Conservation (phyloP, 1,139 yeast species). For the Wickerhamiella pararugosa region DNA sequence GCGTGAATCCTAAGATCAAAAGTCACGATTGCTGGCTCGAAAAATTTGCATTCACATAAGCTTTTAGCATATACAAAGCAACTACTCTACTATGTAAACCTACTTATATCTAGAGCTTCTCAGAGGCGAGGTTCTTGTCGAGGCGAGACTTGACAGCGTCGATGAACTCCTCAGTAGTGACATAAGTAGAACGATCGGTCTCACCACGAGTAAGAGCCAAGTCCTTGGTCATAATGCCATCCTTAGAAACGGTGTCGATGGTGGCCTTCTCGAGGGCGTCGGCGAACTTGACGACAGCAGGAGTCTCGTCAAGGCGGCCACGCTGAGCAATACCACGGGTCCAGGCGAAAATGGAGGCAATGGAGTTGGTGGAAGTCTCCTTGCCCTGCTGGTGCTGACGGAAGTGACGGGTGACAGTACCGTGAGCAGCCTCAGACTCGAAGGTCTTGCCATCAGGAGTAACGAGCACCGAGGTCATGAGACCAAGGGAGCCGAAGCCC, state of each 20-base stretch:
- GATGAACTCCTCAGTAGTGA: slow-evolving; percentile 80
- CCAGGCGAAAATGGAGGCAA: slow-evolving; percentile 98
- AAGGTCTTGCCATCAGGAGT: slow-evolving; percentile 94
- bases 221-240: slow-evolving; percentile 90
- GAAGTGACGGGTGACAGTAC: slow-evolving; percentile 92
- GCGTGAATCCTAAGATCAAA: neutral
- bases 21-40: too few relatives aligned
- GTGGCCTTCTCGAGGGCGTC: slow-evolving; percentile 66
- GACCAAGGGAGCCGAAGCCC: slow-evolving; percentile 91
- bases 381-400: slow-evolving; percentile 91
- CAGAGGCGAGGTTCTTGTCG: slow-evolving; percentile 17
- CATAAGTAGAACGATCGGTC: slow-evolving; percentile 66
- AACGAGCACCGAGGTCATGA: slow-evolving; percentile 88
- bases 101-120: too few relatives aligned
- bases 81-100: too few relatives aligned
- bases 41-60: too few relatives aligned
- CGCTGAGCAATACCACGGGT: slow-evolving; percentile 83
- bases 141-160: slow-evolving; percentile 57
- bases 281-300: slow-evolving; percentile 70
- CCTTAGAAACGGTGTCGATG: slow-evolving; percentile 69
- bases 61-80: too few relatives aligned
- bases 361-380: slow-evolving; percentile 95
- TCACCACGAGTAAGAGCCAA: slow-evolving; percentile 78
- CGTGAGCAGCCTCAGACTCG: slow-evolving; percentile 96
- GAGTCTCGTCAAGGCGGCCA: slow-evolving; percentile 75